Base-by-base conservation (phyloP, 108 stramenopile species). In the Nannochloropsis oceanica region DNA sequence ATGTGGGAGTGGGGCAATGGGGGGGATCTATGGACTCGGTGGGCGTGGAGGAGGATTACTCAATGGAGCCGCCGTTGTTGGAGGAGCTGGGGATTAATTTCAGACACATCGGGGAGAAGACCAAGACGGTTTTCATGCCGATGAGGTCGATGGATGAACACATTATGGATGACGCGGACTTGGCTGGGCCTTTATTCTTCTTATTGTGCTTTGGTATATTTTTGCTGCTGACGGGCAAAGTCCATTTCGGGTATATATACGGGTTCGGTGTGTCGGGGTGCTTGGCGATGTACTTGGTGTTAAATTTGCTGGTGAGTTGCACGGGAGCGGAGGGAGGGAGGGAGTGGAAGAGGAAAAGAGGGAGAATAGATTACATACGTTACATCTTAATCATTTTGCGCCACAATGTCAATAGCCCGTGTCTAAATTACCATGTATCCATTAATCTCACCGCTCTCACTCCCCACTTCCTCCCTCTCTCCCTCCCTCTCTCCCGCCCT, bases 201-300 rank as follows among this genome's bases (percentile, higher is more conserved):
- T 93, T 91, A 11, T 83, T 99, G 11, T 79, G 92, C 44, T 89
- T 99, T 26, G 99, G 97, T 11, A 92, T 93, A 2, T 95, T 95
- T 89, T 93, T 99, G 86, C 83, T 99, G 22, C 84, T 99, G 25
- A 90, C 90, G n/a, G 96, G 96, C 8, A 97, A 98, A 90, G 83
- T 98, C 80, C 95, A 96, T 85, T 99, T 99, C 87, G 97, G 97
- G 79, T 98, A 97, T 85, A 97, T 99, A 86, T 99, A 98, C 89
- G 96, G 96, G 8, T 97, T 96, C 83, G 95, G 97, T 8, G 79
- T 95, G 44, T 95, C 97, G 87, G 99, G 97, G 42, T 97, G 96
- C 93, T 46, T 94, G n/a, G 92, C 92, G 34, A 88, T 94, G 85
- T 93, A 93, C 25, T 44, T 95, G n/a, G 89, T 99, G 22, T 83